A percentile compares a stretch with the other conserved stretches of the same genome.
phyloP scores from a whole-genome alignment of 306 rosid species.

The Clitoria ternatea region DNA sequence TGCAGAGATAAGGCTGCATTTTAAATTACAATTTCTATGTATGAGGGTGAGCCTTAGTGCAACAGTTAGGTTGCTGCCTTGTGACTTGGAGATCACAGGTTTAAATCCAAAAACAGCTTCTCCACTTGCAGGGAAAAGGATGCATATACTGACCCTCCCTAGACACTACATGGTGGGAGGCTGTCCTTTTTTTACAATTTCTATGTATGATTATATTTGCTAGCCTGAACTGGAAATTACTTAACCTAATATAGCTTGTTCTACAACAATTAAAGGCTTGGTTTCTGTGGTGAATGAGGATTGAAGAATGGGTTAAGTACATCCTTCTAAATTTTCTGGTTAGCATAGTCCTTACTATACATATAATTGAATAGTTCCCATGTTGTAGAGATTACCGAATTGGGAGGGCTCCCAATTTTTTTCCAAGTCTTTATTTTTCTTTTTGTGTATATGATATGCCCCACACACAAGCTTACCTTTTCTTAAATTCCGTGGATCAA shows the following conservation, averaged over 20 bases:
- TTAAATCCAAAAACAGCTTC: no score
- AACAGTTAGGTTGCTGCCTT: no score
- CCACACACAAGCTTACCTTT: not conserved
- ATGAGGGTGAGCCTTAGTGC: no score
- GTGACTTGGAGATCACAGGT: no score
- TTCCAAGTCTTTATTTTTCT: not conserved
- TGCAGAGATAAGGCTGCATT: no score
- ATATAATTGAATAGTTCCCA: not conserved
- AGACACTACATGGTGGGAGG: no score
- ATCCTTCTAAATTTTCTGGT: slow-evolving; percentile 10
- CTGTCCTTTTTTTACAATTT: no score
- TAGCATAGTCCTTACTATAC: slow-evolving; percentile 1
- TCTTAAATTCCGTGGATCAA: not conserved
- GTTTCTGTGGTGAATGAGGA: not conserved
- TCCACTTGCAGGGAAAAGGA: no score
- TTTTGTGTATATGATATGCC: not conserved
- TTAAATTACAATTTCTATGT: slow-evolving; percentile 2
- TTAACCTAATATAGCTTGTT: not conserved
- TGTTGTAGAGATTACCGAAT: not conserved
- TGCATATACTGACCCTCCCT: no score
- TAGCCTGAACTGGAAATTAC: slow-evolving; percentile 9
- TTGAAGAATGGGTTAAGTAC: not conserved
- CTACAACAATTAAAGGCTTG: not conserved
- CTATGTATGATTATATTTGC: no score
- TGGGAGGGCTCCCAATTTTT: not conserved